Evolutionary conservation across 148 eudicot genomes (phyloP), one percentile per base, ranked within the genome.

Genomic region (Suaeda aralocaspica): DNA sequence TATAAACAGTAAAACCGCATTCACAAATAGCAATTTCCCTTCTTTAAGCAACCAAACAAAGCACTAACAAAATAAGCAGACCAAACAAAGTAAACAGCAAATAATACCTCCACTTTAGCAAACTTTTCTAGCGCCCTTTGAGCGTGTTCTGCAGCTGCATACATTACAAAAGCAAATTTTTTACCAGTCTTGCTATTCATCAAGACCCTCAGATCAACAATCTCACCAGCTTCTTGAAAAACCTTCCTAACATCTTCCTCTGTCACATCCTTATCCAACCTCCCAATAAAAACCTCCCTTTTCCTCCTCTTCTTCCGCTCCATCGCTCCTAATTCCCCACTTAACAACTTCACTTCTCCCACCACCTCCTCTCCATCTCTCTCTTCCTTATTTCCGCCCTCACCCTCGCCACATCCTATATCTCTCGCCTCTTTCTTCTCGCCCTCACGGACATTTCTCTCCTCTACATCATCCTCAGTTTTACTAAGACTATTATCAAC

Each of bases 201-300:
- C 69, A 69, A 21, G 70, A 89, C 16, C 29, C 71, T 83, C 61
- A 89, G 72, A n/a, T 84, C 87, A 72, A 75, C 62, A 72, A 89
- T 48, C 73, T 82, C 82, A 51, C 94, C 90, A 22, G 72, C 77
- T 64, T 78, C 76, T 65, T 67, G 82, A 78, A 86, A 84, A 64
- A 77, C 80, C 61, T 83, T 83, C 68, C 83, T 84, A 19, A 89
- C 72, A 72, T 89, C 90, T 25, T 83, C 94, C 79, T 84, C 94
- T 70, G 76, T 75, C 4, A 84, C 72, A 61, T 81, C 77, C 59
- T 78, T 80, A 64, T 83, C 81, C 80, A 89, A 80, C 59, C 91
- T 88, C 67, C 90, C 89, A 66, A 89, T 28, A 49, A 89, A 86
- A 31, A 89, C 74, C 70, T 89, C 87, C 9, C 81, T 89, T 64